Conservation (phyloP, 495 filamentous ascomycete species). For the Lasiosphaeria miniovina region DNA sequence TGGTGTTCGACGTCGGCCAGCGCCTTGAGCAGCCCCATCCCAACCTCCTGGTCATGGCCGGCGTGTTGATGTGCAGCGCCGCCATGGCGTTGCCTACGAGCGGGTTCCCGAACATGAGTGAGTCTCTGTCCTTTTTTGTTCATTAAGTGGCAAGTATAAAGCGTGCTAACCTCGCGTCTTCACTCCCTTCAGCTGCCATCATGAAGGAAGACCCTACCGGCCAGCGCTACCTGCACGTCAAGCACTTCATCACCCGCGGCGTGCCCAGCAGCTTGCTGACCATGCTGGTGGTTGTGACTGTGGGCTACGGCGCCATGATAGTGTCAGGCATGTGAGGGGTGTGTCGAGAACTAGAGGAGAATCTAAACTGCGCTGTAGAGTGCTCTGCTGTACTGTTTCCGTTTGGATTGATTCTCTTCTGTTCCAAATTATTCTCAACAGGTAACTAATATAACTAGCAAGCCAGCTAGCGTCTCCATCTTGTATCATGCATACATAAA, state of each 20-base stretch:
- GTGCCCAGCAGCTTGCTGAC: slow-evolving; percentile 81
- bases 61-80: slow-evolving; percentile 62
- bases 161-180: slow-evolving; percentile 5
- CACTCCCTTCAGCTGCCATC: slow-evolving; percentile 68
- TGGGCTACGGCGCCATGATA: slow-evolving; percentile 85
- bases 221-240: slow-evolving; percentile 85
- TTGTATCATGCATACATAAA: no score
- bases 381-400: no score
- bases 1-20: slow-evolving; percentile 81
- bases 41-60: slow-evolving; percentile 87
- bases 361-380: no score
- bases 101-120: slow-evolving; percentile 99
- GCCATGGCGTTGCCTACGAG: slow-evolving; percentile 91
- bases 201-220: slow-evolving; percentile 97
- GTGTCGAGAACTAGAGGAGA: no score
- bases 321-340: slow-evolving; percentile 62
- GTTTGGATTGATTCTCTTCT: no score
- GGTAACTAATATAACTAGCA: no score
- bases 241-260: slow-evolving; percentile 89
- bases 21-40: slow-evolving; percentile 86
- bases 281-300: slow-evolving; percentile 76
- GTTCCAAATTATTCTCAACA: no score
- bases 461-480: no score
- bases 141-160: slow-evolving; percentile 7
- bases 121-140: slow-evolving; percentile 34